Percentiles rank a stretch among this genome's conserved stretches.
Evolutionary conservation across 441 rosid species (phyloP).

Genomic region (Erodium chrysanthum): DNA sequence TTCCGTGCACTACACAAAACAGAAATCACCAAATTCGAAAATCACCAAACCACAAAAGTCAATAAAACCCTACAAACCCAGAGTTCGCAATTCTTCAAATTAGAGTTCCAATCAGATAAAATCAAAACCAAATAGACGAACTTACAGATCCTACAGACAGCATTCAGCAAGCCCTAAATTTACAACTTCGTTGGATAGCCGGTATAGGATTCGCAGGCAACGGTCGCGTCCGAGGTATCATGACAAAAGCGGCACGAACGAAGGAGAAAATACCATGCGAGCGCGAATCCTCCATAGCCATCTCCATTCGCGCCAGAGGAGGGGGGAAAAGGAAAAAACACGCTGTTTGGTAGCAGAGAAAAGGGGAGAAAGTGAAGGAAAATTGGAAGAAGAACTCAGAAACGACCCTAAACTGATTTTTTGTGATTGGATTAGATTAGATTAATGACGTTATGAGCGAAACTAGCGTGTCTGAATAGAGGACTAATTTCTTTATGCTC

Average conservation of each 20-base stretch:
- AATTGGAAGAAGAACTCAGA: not conserved
- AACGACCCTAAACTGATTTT: slow-evolving; percentile 17
- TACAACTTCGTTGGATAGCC: slow-evolving; percentile 51
- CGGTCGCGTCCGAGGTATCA: slow-evolving; percentile 42
- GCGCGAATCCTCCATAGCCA: slow-evolving; percentile 51
- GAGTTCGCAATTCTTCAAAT: slow-evolving; percentile 22
- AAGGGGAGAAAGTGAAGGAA: slow-evolving; percentile 8
- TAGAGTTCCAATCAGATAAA: slow-evolving; percentile 14
- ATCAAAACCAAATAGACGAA: slow-evolving; percentile 12
- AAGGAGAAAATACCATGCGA: slow-evolving; percentile 34
- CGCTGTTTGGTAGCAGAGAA: slow-evolving; percentile 18
- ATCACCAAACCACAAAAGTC: not conserved
- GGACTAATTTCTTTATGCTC: not conserved
- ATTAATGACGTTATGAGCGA: not conserved
- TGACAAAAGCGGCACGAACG: slow-evolving; percentile 37
- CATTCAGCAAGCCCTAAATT: slow-evolving; percentile 23
- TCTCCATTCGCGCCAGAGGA: slow-evolving; percentile 30
- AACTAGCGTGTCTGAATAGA: not conserved
- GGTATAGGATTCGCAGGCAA: slow-evolving; percentile 35
- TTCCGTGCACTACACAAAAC: not conserved
- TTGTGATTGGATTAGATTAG: slow-evolving; percentile 2
- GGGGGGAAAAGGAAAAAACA: not conserved
- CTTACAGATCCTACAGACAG: slow-evolving; percentile 6
- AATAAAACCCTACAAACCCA: slow-evolving; percentile 18
- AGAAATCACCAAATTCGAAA: slow-evolving; percentile 12